phyloP scores from a whole-genome alignment of 129 eudicot genomes.

The Centella asiatica region DNA sequence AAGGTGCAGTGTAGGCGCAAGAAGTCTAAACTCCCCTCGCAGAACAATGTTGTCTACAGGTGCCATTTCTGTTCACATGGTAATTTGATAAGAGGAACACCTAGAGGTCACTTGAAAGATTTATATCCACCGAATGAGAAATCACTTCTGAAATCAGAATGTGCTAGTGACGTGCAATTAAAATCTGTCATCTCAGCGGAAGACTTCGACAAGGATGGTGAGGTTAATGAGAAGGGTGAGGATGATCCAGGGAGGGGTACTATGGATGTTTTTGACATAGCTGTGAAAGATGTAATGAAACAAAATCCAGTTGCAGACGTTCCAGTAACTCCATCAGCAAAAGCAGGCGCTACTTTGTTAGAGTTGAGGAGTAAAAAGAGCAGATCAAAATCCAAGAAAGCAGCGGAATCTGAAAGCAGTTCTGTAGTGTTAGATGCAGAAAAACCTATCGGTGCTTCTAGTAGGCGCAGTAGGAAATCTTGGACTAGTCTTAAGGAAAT shows the following conservation, averaged over 20 bases:
- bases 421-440: slow-evolving; percentile 25
- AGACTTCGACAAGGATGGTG: neutral
- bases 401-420: slow-evolving; percentile 19
- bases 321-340: slow-evolving; percentile 35
- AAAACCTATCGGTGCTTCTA: slow-evolving; percentile 26
- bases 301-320: slow-evolving; percentile 13
- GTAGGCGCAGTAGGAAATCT: slow-evolving; percentile 51
- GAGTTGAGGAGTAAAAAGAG: slow-evolving; percentile 55
- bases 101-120: slow-evolving; percentile 40
- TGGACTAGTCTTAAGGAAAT: slow-evolving; percentile 84
- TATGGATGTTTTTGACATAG: slow-evolving; percentile 5
- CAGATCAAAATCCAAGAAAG: slow-evolving; percentile 44
- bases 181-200: slow-evolving; percentile 1
- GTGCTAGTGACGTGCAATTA: slow-evolving; percentile 6
- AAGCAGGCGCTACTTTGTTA: slow-evolving; percentile 34
- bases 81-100: slow-evolving; percentile 69
- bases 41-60: slow-evolving; percentile 62
- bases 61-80: slow-evolving; percentile 75
- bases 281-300: slow-evolving; percentile 13
- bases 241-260: neutral
- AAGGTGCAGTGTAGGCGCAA: slow-evolving; percentile 32
- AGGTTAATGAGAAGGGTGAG: slow-evolving; percentile 8
- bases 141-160: slow-evolving; percentile 10
- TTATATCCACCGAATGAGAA: slow-evolving; percentile 42
- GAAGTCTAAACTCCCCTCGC: slow-evolving; percentile 22